Evolutionary conservation across 2,329 filamentous ascomycete species (phyloP).

Genomic region (Fusarium transvaalense): DNA sequence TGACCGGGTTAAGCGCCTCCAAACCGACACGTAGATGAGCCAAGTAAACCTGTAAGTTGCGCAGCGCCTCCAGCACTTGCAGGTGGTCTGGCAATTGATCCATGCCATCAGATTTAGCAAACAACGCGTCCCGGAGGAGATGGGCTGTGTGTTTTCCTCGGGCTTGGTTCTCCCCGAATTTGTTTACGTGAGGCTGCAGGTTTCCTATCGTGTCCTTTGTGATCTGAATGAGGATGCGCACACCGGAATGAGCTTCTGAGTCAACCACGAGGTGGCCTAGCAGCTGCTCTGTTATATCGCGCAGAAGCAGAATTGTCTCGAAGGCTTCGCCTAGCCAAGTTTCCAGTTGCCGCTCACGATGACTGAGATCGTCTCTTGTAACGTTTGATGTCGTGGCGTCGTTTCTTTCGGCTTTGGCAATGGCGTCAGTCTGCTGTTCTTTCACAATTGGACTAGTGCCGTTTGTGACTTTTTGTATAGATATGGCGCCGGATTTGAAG

Average conservation of each 20-base stretch:
- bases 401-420: neutral
- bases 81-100: neutral
- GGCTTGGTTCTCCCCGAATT: neutral
- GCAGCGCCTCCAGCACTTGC: neutral
- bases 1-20: neutral
- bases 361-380: accelerated
- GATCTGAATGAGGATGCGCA: neutral
- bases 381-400: accelerated
- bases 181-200: neutral
- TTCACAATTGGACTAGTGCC: neutral
- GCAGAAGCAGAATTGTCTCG: neutral
- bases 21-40: accelerated
- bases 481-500: neutral
- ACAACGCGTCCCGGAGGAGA: neutral
- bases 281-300: neutral
- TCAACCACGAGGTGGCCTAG: neutral
- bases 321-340: neutral
- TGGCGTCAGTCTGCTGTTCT: neutral
- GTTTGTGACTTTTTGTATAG: accelerated
- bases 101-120: accelerated
- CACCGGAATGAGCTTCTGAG: neutral
- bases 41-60: neutral
- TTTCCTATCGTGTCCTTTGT: neutral
- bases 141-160: neutral
- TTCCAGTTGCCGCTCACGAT: neutral